These are phyloP conservation scores for Gossypium gossypioides DNA, from an alignment of 441 rosid species.

Conservation along the genomic window DNA sequence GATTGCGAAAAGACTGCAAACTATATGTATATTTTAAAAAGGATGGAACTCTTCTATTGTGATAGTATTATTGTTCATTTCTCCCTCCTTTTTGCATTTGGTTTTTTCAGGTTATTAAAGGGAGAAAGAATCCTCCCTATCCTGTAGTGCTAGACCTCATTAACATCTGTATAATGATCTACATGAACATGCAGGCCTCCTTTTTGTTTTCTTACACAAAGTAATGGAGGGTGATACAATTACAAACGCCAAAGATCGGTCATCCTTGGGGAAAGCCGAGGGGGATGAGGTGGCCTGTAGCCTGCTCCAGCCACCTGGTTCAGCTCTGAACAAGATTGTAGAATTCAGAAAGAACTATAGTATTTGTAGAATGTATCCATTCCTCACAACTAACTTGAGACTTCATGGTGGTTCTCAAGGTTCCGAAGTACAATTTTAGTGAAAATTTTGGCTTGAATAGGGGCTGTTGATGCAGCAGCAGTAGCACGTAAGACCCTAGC, in stretches of 20 bases:
- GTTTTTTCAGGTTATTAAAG: neutral
- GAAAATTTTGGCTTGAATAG: slow-evolving; percentile 71
- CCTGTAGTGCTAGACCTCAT: neutral
- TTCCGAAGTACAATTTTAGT: slow-evolving; percentile 78
- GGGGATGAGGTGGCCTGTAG: neutral
- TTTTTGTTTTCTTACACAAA: neutral
- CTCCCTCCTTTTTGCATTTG: neutral
- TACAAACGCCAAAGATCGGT: neutral
- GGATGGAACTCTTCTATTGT: neutral
- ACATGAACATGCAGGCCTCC: neutral
- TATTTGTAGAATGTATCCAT: too few relatives aligned
- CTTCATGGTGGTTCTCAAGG: slow-evolving; percentile 70
- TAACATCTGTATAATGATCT: neutral
- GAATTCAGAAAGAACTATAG: neutral
- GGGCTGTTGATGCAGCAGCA: slow-evolving; percentile 81
- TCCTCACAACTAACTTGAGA: neutral
- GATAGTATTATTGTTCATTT: neutral
- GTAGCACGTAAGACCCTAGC: slow-evolving; percentile 72
- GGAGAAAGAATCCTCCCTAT: neutral
- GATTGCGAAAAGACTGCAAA: neutral
- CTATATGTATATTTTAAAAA: neutral
- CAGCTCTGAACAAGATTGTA: neutral
- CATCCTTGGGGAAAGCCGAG: neutral
- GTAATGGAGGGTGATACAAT: neutral
- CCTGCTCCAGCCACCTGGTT: neutral